Evolutionary conservation across 1,284 basidiomycete species (phyloP).

Genomic region (Cryptococcus sp.): DNA sequence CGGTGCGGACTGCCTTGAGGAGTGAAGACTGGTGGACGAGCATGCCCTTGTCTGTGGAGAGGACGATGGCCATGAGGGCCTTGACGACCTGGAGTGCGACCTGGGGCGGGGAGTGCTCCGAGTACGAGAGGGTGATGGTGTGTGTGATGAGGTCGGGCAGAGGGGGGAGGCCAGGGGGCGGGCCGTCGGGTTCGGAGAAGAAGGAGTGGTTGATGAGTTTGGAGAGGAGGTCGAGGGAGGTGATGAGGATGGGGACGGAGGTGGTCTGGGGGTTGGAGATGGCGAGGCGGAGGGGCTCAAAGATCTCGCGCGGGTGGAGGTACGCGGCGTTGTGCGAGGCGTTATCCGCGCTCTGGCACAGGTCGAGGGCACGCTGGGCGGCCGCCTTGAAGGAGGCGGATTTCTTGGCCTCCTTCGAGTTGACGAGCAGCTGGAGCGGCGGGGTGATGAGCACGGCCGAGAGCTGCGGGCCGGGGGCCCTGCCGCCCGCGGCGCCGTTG

Average conservation of each 20-base stretch:
- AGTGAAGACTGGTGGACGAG: constrained; percentile 90
- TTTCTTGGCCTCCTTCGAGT: constrained; percentile 84
- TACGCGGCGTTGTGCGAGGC: constrained; percentile 55
- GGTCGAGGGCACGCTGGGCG: constrained; percentile 74
- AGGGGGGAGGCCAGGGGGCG: constrained; percentile 58
- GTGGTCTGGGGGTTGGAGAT: constrained; percentile 72
- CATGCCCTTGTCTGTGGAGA: constrained; percentile 67
- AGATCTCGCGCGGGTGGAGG: constrained; percentile 69
- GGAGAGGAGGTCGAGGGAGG: constrained; percentile 90
- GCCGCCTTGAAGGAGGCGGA: constrained; percentile 76
- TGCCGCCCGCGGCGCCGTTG: constrained; percentile 3
- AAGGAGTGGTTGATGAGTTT: constrained; percentile 96
- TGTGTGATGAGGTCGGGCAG: constrained; percentile 87
- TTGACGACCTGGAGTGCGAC: constrained; percentile 95
- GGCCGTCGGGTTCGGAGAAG: constrained; percentile 62
- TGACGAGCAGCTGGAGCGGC: constrained; percentile 79
- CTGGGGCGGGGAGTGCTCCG: constrained; percentile 77
- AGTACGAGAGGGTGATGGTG: constrained; percentile 89
- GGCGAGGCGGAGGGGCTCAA: constrained; percentile 85
- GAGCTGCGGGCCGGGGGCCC: constrained; percentile 37
- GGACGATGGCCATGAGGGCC: constrained; percentile 78
- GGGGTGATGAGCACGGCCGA: constrained; percentile 63
- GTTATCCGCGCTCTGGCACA: constrained; percentile 68
- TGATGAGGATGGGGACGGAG: constrained; percentile 86
- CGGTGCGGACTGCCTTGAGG: constrained; percentile 89